Percentiles rank a stretch among this genome's conserved stretches.
Evolutionary conservation across 768 basidiomycete genomes (phyloP).

Genomic region (Phylloporus rhodoxanthus): DNA sequence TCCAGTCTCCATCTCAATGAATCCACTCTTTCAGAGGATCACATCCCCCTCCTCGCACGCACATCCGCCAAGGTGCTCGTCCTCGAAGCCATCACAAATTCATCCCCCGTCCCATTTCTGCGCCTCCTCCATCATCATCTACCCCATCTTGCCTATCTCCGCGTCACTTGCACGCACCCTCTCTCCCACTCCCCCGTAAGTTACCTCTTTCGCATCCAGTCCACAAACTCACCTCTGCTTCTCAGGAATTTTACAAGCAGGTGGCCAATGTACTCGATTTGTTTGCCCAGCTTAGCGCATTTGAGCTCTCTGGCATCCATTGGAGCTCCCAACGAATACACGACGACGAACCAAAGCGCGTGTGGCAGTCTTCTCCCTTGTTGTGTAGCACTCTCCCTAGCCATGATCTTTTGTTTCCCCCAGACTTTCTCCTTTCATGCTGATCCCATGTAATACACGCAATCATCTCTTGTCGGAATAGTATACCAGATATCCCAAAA

Average conservation of each 20-base stretch:
- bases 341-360: constrained; percentile 37
- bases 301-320: constrained; percentile 72
- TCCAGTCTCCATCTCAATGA: constrained; percentile 55
- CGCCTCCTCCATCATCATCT: constrained; percentile 50
- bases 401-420: constrained; percentile 29
- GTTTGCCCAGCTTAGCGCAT: constrained; percentile 55
- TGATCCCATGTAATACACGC: constrained; percentile 17
- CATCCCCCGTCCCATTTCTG: constrained; percentile 53
- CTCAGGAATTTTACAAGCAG: constrained; percentile 57
- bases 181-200: constrained; percentile 49
- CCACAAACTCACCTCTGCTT: constrained; percentile 9
- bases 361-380: constrained; percentile 52
- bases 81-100: constrained; percentile 54
- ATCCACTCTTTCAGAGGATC: constrained; percentile 53
- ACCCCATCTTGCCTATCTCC: constrained; percentile 58
- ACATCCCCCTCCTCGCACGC: constrained; percentile 45
- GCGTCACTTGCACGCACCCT: constrained; percentile 53
- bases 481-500: neutral
- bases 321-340: constrained; percentile 56
- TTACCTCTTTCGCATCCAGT: constrained; percentile 5
- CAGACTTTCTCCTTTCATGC: constrained; percentile 27
- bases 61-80: constrained; percentile 48
- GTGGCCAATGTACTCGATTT: constrained; percentile 53
- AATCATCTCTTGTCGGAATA: constrained; percentile 1
- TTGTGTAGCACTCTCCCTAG: constrained; percentile 25